Percentiles rank a stretch among this genome's conserved stretches.
Evolutionary conservation across 768 basidiomycete species (phyloP).

Genomic region (Xerocomellus intermedius): DNA sequence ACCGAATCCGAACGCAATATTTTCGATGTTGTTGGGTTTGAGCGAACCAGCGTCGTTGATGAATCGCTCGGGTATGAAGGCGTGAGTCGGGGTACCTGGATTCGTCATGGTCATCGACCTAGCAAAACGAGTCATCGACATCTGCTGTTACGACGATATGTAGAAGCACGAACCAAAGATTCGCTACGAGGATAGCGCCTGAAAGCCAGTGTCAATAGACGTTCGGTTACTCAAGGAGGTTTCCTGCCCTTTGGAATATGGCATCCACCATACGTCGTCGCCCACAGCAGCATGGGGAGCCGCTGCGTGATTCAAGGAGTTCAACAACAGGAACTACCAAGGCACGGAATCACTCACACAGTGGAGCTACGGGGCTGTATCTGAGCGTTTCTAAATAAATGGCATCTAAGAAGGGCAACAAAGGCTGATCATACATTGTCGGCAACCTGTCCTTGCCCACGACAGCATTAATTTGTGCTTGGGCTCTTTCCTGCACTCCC

Average conservation of each 20-base stretch:
- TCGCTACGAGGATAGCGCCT: constrained; percentile 22
- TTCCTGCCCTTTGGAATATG: constrained; percentile 37
- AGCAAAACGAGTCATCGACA: not conserved
- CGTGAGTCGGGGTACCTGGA: not conserved
- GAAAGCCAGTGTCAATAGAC: not conserved
- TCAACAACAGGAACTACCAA: not conserved
- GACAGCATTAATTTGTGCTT: constrained; percentile 9
- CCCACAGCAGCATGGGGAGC: constrained; percentile 6
- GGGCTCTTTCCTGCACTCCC: constrained; percentile 5
- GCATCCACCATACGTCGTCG: constrained; percentile 25
- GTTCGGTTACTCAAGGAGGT: not conserved
- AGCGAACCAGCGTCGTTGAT: not conserved
- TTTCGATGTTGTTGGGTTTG: constrained; percentile 1
- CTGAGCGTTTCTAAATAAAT: constrained; percentile 31
- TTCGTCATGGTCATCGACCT: not conserved
- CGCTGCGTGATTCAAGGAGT: not conserved
- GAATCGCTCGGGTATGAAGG: not conserved
- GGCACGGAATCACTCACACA: not conserved
- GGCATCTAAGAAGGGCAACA: constrained; percentile 36
- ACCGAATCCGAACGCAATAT: constrained; percentile 18
- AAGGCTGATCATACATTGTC: constrained; percentile 8
- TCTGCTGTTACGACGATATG: too few species aligned
- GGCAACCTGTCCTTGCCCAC: constrained; percentile 15
- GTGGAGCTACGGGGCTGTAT: not conserved
- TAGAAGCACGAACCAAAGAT: constrained; percentile 23